Evolutionary conservation across 129 eudicot species (phyloP), one percentile per base, ranked within the genome.

Genomic region (Sambucus nigra): DNA sequence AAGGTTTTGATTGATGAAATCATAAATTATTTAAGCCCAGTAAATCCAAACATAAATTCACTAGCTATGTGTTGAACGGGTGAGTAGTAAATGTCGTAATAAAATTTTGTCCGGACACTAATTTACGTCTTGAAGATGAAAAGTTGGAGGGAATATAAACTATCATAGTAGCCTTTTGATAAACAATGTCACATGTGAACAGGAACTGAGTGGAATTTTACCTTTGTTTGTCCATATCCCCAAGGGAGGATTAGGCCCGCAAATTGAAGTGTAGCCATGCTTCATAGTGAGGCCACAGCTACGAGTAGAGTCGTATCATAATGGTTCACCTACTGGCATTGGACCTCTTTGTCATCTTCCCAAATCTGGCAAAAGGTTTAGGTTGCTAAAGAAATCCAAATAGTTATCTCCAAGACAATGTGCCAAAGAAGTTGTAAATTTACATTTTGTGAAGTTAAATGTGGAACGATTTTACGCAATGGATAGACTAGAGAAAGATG

Each of bases 111-210:
- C n/a, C n/a, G n/a, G n/a, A n/a, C n/a, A n/a, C n/a, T n/a, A n/a
- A n/a, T n/a, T n/a, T n/a, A n/a, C n/a, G n/a, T n/a, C 12, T n/a
- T 39, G 50, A 13, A 57, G n/a, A 5, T 35, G 42, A 35, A 35
- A 35, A 35, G 9, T 56, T 16, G 62, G 24, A 56, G 46, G 47
- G 57, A 42, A n/a, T n/a, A n/a, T 15, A 59, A 35, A 47, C 74
- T 52, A 53, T 33, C 52, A 11, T 22, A 9, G 60, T 50, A 59
- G 42, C 52, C n/a, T 50, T 18, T 40, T 17, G 63, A 61, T 28
- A 55, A 61, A 61, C 23, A 38, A 52, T 54, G 59, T 69, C 70
- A 46, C 74, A 71, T 61, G 74, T 63, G 68, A 74, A 64, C 45
- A 41, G 53, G 41, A 55, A 42, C 42, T 55, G 55, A 31, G 14